Evolutionary conservation across 768 basidiomycete species (phyloP).

Genomic region (Pholiota conissans): DNA sequence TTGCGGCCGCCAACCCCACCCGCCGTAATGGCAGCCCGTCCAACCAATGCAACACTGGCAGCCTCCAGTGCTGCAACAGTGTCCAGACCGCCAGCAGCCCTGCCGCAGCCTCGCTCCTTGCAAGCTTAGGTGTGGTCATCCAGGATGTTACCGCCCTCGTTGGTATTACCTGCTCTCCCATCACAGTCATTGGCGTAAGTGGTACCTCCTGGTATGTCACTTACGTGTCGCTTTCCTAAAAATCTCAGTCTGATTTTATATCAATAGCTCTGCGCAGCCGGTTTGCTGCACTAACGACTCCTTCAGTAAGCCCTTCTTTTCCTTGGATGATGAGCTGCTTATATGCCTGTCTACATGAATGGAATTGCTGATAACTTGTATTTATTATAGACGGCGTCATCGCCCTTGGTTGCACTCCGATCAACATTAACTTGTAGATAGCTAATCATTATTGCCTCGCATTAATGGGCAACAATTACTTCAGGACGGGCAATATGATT

Average conservation of each 20-base stretch:
- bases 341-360: neutral
- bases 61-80: conserved; percentile 28
- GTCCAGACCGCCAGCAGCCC: conserved; percentile 13
- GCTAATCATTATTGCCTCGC: no score
- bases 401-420: conserved; percentile 27
- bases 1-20: conserved; percentile 14
- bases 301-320: conserved; percentile 28
- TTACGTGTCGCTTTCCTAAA: neutral
- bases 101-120: conserved; percentile 12
- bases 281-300: conserved; percentile 32
- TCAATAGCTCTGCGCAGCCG: conserved; percentile 24
- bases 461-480: no score
- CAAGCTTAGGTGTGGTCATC: conserved; percentile 20
- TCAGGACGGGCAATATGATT: neutral
- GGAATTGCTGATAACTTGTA: neutral
- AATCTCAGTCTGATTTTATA: neutral
- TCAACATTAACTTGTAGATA: conserved; percentile 27
- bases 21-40: conserved; percentile 5
- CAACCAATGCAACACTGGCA: conserved; percentile 20
- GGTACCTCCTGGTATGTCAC: conserved; percentile 19
- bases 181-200: conserved; percentile 20
- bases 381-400: conserved; percentile 23
- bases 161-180: conserved; percentile 25
- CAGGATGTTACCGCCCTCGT: conserved; percentile 20
- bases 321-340: no score